Conservation (phyloP, 108 stramenopile species). For the Epithemia pelagica region DNA sequence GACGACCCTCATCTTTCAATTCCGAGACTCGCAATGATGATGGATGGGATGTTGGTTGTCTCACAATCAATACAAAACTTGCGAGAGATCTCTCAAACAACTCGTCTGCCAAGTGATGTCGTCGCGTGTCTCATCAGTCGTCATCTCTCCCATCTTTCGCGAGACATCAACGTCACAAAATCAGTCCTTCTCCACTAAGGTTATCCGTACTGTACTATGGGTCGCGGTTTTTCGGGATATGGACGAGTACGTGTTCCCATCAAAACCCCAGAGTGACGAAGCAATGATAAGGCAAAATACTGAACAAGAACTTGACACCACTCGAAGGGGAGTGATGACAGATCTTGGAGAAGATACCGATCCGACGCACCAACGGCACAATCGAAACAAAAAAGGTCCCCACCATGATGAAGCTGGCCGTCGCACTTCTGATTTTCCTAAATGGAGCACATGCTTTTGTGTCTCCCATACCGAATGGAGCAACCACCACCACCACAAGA, state of each 20-base stretch:
- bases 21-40: background rate
- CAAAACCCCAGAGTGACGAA: background rate
- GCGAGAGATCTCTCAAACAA: no score
- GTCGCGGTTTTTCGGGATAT: background rate
- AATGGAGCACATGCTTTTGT: background rate
- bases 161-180: background rate
- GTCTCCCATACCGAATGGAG: background rate
- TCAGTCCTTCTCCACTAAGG: background rate
- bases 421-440: background rate
- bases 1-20: background rate
- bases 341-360: background rate
- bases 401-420: background rate
- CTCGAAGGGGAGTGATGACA: background rate
- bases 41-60: no score
- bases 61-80: no score
- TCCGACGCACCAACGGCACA: background rate
- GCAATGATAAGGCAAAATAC: no score
- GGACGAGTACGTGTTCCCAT: background rate
- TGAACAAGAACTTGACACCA: no score
- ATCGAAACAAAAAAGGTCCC: background rate
- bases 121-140: background rate
- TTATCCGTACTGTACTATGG: background rate
- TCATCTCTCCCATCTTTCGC: background rate
- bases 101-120: constrained; percentile 1
- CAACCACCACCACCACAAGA: constrained; percentile 8